phyloP scores from a whole-genome alignment of 352 stramenopile genomes.

The Blastocystis sp. region DNA sequence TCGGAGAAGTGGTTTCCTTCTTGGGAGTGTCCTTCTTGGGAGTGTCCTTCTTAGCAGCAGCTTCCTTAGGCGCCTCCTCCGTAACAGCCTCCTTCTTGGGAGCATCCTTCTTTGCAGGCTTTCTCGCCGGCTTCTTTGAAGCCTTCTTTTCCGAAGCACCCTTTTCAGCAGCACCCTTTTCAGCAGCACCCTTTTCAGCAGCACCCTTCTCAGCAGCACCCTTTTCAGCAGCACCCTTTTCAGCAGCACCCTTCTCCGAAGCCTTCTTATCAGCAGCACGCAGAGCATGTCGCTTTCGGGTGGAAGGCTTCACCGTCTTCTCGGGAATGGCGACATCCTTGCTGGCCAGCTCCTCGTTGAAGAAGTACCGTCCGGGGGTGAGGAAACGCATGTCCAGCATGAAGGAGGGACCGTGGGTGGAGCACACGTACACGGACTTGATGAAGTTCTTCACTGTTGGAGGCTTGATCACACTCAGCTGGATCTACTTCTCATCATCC shows the following conservation, averaged over 20 bases:
- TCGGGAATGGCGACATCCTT: constrained; percentile 25
- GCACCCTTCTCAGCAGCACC: no score
- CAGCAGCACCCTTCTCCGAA: neutral
- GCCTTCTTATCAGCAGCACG: neutral
- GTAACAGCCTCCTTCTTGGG: neutral
- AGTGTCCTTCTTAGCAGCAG: constrained; percentile 5
- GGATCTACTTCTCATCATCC: constrained; percentile 36
- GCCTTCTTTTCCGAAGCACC: no score
- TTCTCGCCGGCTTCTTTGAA: no score
- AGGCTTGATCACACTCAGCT: constrained; percentile 63
- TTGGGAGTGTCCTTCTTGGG: neutral
- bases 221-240: neutral
- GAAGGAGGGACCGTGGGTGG: constrained; percentile 49
- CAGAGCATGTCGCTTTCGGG: constrained; percentile 38
- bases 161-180: neutral
- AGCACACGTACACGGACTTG: constrained; percentile 47
- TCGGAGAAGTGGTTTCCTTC: neutral
- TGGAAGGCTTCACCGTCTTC: constrained; percentile 37
- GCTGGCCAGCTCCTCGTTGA: constrained; percentile 56
- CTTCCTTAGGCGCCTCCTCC: neutral
- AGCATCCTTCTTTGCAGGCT: no score
- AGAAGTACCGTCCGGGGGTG: constrained; percentile 60
- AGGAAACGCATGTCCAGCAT: constrained; percentile 45
- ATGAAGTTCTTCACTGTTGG: constrained; percentile 66
- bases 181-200: neutral